Base-by-base conservation (phyloP, 352 stramenopile genomes). In the Phytopythium cucurbitacearum region DNA sequence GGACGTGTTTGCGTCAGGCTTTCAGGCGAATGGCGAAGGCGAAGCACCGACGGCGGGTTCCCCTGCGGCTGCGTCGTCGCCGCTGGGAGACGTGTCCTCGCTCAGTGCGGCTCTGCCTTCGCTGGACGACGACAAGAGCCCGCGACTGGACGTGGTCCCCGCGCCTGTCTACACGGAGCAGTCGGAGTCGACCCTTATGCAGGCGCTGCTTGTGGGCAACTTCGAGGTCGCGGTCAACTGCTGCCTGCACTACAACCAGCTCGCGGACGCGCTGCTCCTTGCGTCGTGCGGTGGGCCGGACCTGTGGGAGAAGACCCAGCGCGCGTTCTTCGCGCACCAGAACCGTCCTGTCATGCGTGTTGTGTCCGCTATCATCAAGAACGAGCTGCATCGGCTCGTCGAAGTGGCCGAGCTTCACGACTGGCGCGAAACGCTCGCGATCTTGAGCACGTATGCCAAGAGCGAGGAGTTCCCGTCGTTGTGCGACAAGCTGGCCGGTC, bases 181-280 rank as follows among this genome's bases (percentile, higher is more conserved):
- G 50, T 97, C 93, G 11, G 91, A 98, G 59, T 89, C 71, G 48
- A 89, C 85, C 15, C 75, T 99, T 38, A 98, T 98, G 78, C 78
- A 97, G 62, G 91, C 96, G 2, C 71, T 99, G 16, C 69, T 99
- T 7, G 95, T 99, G 5, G 97, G 97, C 39, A 98, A 99, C 73
- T 99, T 99, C 62, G 94, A 98, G 59, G 91, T 97, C 5, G 97
- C 97, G 0, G 96, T 99, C 9, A 97, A 99, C 67, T 97, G 84
- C 67, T 99, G 96, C 54, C 86, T 99, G 55, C 78, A 85, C 39
- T 97, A 97, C 60, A 95, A 97, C 40, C 95, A 98, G 61, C 86
- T 98, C 57, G 94, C 96, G 0, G 97, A 99, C 67, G 97, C 97
- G 2, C 68, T 99, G 40, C 51, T 99, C 15, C 67, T 99, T 16